Base-by-base conservation (phyloP, 345 rosid species). In the Anastatica hierochuntica region DNA sequence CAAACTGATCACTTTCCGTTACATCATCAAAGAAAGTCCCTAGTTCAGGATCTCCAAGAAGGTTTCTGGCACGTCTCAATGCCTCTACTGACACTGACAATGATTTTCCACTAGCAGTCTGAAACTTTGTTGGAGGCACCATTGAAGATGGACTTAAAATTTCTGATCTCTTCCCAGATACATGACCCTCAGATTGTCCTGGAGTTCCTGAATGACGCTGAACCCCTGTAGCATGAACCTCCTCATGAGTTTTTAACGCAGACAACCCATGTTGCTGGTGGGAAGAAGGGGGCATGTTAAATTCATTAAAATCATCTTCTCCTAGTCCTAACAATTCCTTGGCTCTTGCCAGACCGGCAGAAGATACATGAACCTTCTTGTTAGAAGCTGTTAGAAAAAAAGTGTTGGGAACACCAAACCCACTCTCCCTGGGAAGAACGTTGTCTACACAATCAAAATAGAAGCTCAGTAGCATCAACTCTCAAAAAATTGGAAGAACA, bases 21-120 rank as follows among this genome's bases (percentile, higher is more conserved):
- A 34, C 74, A 58, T 73, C 79, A 49, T 72, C 69, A 42, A 77
- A 73, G 66, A 77, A 69, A 73, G 53, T 49, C 60, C 80, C 95
- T 15, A 80, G 39, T 39, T 81, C 97, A 14, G 95, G 89, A 45
- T 79, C 95, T 47, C 97, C 97, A 67, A 92, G 97, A 76, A 88
- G 95, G 33, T 71, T 80, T 66, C 81, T 85, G 55, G 94, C 97
- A 59, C 92, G 96, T 48, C 74, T 71, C 70, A 92, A 59, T 49
- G 97, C 95, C 62, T 79, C 87, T 66, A 60, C 74, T n/a, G 97
- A 92, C 64, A 92, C 85, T 10, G 88, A 83, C 60, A 92, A 67
- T 43, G 94, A 78, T 77, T 78, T 83, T 17, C 97, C 95, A 55
- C 90, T 83, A 29, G 94, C 98, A 43, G 98, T 83, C 18, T 78